These are phyloP conservation scores for Phytophthora capsici DNA, from an alignment of 352 stramenopile species.

Conservation along the genomic window DNA sequence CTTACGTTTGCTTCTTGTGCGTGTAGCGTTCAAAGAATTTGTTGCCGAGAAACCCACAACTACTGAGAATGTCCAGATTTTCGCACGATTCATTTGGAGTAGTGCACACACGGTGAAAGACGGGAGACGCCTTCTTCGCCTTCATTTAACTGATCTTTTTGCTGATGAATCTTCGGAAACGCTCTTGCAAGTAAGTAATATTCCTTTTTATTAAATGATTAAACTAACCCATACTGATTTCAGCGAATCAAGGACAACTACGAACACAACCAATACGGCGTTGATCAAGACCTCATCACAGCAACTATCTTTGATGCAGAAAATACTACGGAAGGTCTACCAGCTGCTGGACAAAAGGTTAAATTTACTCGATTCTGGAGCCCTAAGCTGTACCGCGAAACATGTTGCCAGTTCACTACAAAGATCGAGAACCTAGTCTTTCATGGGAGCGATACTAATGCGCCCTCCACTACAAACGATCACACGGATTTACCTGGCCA, in stretches of 20 bases:
- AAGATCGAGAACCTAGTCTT: background rate
- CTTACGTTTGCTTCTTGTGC: background rate
- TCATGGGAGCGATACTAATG: too few relatives aligned
- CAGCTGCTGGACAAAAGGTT: background rate
- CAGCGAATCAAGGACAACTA: too few relatives aligned
- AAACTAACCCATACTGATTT: too few relatives aligned
- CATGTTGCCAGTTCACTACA: background rate
- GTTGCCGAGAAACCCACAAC: background rate
- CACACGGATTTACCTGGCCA: too few relatives aligned
- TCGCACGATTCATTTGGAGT: conserved; percentile 4
- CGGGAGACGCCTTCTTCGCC: background rate
- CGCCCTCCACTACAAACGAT: too few relatives aligned
- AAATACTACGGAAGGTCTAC: background rate
- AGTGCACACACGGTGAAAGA: background rate
- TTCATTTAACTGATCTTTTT: background rate
- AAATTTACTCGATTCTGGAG: background rate
- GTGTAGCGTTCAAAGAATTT: background rate
- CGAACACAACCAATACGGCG: background rate
- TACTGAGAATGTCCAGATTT: background rate
- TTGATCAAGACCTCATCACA: background rate
- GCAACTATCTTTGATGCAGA: background rate
- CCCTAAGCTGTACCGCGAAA: background rate
- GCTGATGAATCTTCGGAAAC: background rate
- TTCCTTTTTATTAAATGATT: background rate
- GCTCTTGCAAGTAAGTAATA: background rate